A percentile compares a stretch with the other conserved stretches of the same genome.
Evolutionary conservation across 2,329 filamentous ascomycete species (phyloP).

Genomic region (Aspergillus quadricinctus): DNA sequence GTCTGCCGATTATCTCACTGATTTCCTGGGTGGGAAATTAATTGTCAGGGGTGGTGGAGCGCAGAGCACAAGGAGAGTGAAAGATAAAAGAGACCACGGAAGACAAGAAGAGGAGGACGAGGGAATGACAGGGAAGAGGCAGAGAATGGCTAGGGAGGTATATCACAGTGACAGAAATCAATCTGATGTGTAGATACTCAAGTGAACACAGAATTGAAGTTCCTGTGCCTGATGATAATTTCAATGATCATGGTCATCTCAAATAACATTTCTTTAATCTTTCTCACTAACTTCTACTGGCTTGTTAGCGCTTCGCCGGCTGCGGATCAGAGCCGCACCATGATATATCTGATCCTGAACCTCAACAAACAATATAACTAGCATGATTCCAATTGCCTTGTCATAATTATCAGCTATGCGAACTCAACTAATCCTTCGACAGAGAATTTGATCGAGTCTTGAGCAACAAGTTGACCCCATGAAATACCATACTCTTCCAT

Average conservation of each 20-base stretch:
- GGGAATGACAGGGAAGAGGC: not conserved
- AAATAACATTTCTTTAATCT: not conserved
- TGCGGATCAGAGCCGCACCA: slow-evolving; percentile 6
- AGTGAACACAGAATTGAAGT: not conserved
- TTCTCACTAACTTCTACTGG: not conserved
- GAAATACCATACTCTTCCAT: not conserved
- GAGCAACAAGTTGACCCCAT: not conserved
- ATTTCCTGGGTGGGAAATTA: slow-evolving; percentile 10
- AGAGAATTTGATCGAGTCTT: not conserved
- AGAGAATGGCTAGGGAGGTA: not conserved
- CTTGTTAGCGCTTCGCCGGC: slow-evolving; percentile 6
- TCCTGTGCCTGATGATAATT: not conserved
- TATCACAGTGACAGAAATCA: not conserved
- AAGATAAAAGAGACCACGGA: not conserved
- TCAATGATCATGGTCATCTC: not conserved
- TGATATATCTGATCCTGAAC: not conserved
- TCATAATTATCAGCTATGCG: not conserved
- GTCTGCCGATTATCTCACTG: not conserved
- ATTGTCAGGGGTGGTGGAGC: slow-evolving; percentile 20
- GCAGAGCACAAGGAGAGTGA: not conserved
- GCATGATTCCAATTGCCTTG: not conserved
- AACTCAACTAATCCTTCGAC: not conserved
- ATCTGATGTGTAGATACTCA: not conserved
- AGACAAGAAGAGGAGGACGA: not conserved
- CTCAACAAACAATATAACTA: not conserved